Base-by-base conservation (phyloP, 2,329 filamentous ascomycete species). In the Botrytis pseudocinerea region DNA sequence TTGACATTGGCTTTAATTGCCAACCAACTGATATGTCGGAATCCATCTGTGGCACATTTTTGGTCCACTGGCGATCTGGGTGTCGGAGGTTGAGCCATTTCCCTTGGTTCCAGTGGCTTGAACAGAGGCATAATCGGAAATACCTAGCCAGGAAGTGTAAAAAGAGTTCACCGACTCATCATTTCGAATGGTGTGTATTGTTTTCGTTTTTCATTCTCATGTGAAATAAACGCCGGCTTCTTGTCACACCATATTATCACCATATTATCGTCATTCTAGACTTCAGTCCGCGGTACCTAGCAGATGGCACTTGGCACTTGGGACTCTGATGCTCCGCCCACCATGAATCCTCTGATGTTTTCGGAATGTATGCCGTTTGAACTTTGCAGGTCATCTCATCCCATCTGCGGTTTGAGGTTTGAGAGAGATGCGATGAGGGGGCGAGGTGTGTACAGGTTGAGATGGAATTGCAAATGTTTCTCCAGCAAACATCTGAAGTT, bases 401-500 rank as follows among this genome's bases (percentile, higher is more conserved):
- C 32, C 64, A 25, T 54, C 46, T 32, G 46, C 32, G 46, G 64
- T 57, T 54, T 57, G 51, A 42, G 46, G 64, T 42, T 54, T 57
- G 51, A 57, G 51, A 54, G 25, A 54, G 46, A 54, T 40, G 35
- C 38, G 46, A 54, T 38, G 38, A 68, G 48, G 48, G 14, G 25
- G 28, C 38, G 38, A 68, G 48, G 48, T 22, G 25, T 40, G 64
- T 38, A 35, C 20, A 32, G 48, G 35, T 68, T 57, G 48, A 42
- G 35, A 68, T 54, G 5, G 48, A 54, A 68, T 57, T 16, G 57
- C 25, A 32, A 68, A 42, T 32, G n/a, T 68, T 42, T n/a, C 14
- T 18, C 25, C 9, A 68, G 57, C 22, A 57, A 69, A 69, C 48
- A 69, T 69, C 65, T 32, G n/a, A 20, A 69, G 18, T 20, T 42